These are phyloP conservation scores for Rhododendron molle DNA, from an alignment of 148 eudicot genomes.

Conservation along the genomic window DNA sequence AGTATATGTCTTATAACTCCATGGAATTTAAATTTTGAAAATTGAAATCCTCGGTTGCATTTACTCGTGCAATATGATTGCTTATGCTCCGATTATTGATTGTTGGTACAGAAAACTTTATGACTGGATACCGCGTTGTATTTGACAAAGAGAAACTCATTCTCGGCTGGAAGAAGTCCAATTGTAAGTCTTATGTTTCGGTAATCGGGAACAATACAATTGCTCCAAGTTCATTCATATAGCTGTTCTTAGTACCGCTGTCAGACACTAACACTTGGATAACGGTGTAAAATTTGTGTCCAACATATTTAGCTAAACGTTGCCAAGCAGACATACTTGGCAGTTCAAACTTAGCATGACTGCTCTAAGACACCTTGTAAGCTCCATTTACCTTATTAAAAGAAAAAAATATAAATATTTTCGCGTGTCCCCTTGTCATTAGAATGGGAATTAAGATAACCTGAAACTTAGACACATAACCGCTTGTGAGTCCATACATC, in stretches of 20 bases:
- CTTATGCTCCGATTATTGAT: not conserved
- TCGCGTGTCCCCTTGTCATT: not conserved
- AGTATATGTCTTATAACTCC: not conserved
- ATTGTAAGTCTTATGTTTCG: slow-evolving; percentile 38
- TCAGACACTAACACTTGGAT: not conserved
- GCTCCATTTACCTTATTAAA: not conserved
- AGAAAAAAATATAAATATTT: not conserved
- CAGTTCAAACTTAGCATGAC: not conserved
- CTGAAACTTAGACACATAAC: not conserved
- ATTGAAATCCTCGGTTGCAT: not conserved
- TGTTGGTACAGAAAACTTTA: slow-evolving; percentile 68
- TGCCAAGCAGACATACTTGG: not conserved
- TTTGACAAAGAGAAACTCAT: slow-evolving; percentile 75
- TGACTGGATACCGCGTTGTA: slow-evolving; percentile 83
- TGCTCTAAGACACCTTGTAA: not conserved
- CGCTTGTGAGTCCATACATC: not conserved
- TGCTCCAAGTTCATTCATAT: not conserved
- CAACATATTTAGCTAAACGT: not conserved
- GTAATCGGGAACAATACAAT: not conserved
- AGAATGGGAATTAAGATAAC: not conserved
- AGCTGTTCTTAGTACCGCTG: not conserved
- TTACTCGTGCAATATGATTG: not conserved
- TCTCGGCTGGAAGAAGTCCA: slow-evolving; percentile 77
- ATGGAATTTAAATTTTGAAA: not conserved
- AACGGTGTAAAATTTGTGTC: not conserved